Conservation (phyloP, 257 asterid species). For the Gentiana macrophylla region DNA sequence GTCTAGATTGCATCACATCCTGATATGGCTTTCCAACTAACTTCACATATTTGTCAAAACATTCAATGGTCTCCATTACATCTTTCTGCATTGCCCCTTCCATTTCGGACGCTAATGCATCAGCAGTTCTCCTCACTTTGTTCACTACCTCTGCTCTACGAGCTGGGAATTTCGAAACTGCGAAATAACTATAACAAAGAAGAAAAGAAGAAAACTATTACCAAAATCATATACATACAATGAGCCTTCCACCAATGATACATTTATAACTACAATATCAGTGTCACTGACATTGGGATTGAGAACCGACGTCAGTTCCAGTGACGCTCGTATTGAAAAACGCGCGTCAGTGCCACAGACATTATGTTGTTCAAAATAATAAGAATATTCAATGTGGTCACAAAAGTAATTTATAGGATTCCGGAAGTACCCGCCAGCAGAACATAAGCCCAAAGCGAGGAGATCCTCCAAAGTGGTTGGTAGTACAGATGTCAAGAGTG, state of each 20-base stretch:
- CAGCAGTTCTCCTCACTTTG: conserved; percentile 68
- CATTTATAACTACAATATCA: too few relatives aligned
- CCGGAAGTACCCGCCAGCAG: conserved; percentile 81
- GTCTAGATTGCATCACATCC: conserved; percentile 43
- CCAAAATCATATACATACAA: neutral
- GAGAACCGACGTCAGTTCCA: too few relatives aligned
- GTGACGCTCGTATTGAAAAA: too few relatives aligned
- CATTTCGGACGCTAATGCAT: conserved; percentile 70
- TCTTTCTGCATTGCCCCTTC: conserved; percentile 88
- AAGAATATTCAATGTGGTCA: too few relatives aligned
- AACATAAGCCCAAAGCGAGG: conserved; percentile 91
- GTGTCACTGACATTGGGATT: too few relatives aligned
- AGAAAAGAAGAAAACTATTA: conserved; percentile 10
- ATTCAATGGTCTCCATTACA: conserved; percentile 39
- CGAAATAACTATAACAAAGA: conserved; percentile 44
- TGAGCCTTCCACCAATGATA: neutral
- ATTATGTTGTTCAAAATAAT: too few relatives aligned
- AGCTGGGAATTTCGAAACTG: conserved; percentile 72
- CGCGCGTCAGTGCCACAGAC: too few relatives aligned
- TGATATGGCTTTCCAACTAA: conserved; percentile 56
- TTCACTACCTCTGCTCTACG: conserved; percentile 53
- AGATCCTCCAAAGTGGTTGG: conserved; percentile 85
- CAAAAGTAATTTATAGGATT: neutral
- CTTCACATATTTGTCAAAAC: conserved; percentile 40
- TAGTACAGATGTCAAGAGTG: conserved; percentile 84